Evolutionary conservation across 352 stramenopile genomes (phyloP), one percentile per base, ranked within the genome.

Genomic region (Phytophthora lateralis): DNA sequence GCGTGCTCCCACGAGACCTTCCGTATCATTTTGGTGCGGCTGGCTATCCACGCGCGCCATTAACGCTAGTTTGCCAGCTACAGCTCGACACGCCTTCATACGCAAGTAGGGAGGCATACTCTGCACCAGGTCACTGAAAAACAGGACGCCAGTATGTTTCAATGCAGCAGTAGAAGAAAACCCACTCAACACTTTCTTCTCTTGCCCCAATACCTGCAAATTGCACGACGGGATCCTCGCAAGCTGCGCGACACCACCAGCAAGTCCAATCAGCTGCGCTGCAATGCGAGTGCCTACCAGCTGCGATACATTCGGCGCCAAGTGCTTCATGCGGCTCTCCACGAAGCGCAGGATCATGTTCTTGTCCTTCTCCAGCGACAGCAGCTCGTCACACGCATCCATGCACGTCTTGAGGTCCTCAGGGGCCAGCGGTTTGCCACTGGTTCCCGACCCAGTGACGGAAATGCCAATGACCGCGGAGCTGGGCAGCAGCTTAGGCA

Each of bases 211-310:
- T 20, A 97, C 88, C 77, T 99, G 96, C 12, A 99, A 71, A 62
- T 99, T 99, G 66, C 97, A 99, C 37, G 95, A 88, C 38, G 98
- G 98, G 56, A 99, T 99, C 18, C 90, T 89, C 17, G 90, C 82
- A 12, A 99, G 76, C 46, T 98, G 79, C 3, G 85, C 84, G 15
- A 99, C 78, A 30, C 97, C 97, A 27, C 98, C 98, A 8, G 96
- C 95, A 32, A 99, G 73, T 17, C 89, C 96, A 3, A 99, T 72
- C 6, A 99, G 67, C 71, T 97, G 82, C 21, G 97, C 97, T 5
- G 97, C 95, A 34, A 99, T 95, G 14, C 90, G 80, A 27, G 96
- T 96, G 5, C 97, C 97, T n/a, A 99, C 80, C 4, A 99, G 69
- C 34, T 95, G 86, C 20, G 90, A 96, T 6, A 97, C 73, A 61